Base-by-base conservation (phyloP, 164 flowering plant genomes). In the Nymphaea thermarum region DNA sequence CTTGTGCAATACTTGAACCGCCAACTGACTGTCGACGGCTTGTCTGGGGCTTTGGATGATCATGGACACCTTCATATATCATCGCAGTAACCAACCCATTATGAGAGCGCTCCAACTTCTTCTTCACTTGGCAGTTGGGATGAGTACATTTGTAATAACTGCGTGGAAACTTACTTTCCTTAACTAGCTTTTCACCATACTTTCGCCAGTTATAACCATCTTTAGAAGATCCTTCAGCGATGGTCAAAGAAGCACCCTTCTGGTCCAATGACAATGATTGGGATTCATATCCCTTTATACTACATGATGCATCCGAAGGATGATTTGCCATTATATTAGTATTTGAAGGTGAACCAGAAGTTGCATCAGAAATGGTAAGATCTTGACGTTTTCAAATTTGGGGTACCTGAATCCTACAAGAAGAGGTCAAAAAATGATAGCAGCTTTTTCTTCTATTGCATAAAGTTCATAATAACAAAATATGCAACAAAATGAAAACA, bases 161-260 rank as follows among this genome's bases (percentile, higher is more conserved):
- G 55, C 95, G 71, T 44, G 83, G 71, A 74, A 81, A 88, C 65
- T 78, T 83, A 74, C 86, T 86, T 71, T 88, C 94, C 72, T 80
- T 85, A 45, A 88, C 91, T 71, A 73, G 78, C 72, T 88, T 88
- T 77, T 88, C 91, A 47, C 94, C 94, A 77, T 88, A 88, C 67
- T 88, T 88, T 51, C 93, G 78, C 93, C 93, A 88, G 77, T 85
- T 82, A 77, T 77, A 88, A 15, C 91, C 94, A 78, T 86, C 91
- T 69, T 85, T 85, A 42, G 81, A 74, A 43, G 80, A 71, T 65
- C 77, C 85, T 67, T 82, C 91, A 16, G 71, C 78, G 64, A 71
- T 60, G 41, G 64, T 73, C 67, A 77, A 60, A 43, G 81, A 60
- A 43, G 81, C 78, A 59, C 72, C 78, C 76, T 82, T 86, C 42